Evolutionary conservation across 441 rosid species (phyloP), one percentile per base, ranked within the genome.

Genomic region (Populus hybrid): DNA sequence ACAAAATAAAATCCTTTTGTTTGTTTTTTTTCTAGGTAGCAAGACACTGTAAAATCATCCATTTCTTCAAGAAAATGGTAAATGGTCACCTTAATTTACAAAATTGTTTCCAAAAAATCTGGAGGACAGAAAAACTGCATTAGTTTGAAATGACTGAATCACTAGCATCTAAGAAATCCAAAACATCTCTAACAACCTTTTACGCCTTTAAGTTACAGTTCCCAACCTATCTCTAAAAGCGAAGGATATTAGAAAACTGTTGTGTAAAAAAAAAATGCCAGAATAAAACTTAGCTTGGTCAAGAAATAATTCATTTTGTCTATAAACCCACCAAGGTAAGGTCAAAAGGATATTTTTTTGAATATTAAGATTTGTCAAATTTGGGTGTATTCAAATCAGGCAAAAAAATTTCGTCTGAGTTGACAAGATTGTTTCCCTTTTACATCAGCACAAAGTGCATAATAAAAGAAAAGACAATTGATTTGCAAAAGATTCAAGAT

Each of bases 401-500:
- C 24, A n/a, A 46, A 57, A 64, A 34, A 34, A 8, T 61, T 14
- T 59, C 4, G 24, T 7, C 9, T 10, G 28, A 63, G 66, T 40
- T 63, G 10, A 8, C 35, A 64, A 46, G 75, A 53, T 2, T 5
- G 2, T 23, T 38, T 12, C 46, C 66, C 66, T 63, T 46, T 14
- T 14, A 35, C 12, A 32, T 65, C 8, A 32, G 76, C 76, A 75
- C 34, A 67, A 68, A 69, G 34, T 7, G 24, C 74, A 68, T 64
- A 11, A n/a, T 36, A 35, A 57, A 64, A 71, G 46, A 30, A 32
- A 4, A 53, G 40, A 10, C 4, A 28, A 40, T 14, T 8, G 11
- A 30, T 21, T 38, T 63, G 53, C 2, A 8, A 7, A 30, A 74
- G 67, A 2, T 26, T 26, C n/a, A 35, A 72, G 36, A 69, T 53